Base-by-base conservation (phyloP, 352 stramenopile genomes). In the Pythium aquatile region DNA sequence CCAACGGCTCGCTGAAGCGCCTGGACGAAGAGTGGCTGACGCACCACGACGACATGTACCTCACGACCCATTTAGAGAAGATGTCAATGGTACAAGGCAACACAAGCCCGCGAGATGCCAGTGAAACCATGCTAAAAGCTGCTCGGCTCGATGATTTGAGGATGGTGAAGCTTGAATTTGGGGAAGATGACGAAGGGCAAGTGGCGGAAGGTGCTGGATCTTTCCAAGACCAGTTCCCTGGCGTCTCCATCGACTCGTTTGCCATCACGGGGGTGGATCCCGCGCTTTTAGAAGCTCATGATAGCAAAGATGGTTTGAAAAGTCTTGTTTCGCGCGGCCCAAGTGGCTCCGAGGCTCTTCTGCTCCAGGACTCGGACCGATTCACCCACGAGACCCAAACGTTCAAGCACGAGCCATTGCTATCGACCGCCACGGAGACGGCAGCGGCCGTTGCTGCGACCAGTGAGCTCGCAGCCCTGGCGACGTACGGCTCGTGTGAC, bases 41-140 rank as follows among this genome's bases (percentile, higher is more conserved):
- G 11, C 63, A 73, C 3, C 60, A 49, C 2, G 70, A 85, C 55
- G 68, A 73, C 4, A 63, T 75, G 57, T 83, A 82, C 54, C 70
- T 90, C 35, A 83, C 81, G 5, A 76, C 65, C 10, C 76, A 88
- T 64, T 70, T 90, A 71, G 74, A 90, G 65, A 85, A 82, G 65
- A 88, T 90, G 77, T 77, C 79, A 13, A 78, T 90, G 77, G 55
- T 68, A 1, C 75, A 80, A 26, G 35, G 60, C 47, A 29, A 13
- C 30, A 17, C 30, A 9, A 69, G 55, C 35, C 55, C 55, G 3
- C 63, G 33, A 0, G 55, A 48, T 20, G 57, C 53, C 44, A 51
- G 44, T 51, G 44, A 51, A 7, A 51, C 17, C 17, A 7, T 51
- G 44, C 16, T 51, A 20, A 51, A 30, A 30, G 59, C 32, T 30